Conservation (phyloP, 768 basidiomycete species). For the Postia placenta region DNA sequence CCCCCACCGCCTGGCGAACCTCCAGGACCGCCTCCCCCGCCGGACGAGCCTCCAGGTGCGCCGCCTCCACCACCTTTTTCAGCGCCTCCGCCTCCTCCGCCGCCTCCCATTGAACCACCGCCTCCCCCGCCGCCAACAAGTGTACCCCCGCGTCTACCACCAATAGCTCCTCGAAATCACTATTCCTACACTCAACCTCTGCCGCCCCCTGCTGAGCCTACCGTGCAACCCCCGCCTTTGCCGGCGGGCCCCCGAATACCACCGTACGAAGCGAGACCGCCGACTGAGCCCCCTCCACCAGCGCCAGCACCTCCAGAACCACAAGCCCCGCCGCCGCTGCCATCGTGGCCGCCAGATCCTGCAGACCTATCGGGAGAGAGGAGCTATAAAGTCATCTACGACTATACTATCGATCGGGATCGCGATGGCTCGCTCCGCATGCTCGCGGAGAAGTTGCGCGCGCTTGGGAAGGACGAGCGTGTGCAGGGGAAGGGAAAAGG, state of each 20-base stretch:
- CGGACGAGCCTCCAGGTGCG: slow-evolving; percentile 16
- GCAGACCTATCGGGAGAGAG: slow-evolving; percentile 42
- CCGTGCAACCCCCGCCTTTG: slow-evolving; percentile 34
- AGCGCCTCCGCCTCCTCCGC: slow-evolving; percentile 19
- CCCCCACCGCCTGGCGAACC: slow-evolving; percentile 19
- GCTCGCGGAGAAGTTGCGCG: slow-evolving; percentile 37
- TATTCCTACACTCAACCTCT: slow-evolving; percentile 20
- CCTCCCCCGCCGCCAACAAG: slow-evolving; percentile 18
- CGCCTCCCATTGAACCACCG: slow-evolving; percentile 13
- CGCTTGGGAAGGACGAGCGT: slow-evolving; percentile 26
- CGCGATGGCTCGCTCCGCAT: slow-evolving; percentile 32
- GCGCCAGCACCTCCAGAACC: slow-evolving; percentile 20
- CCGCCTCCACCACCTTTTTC: slow-evolving; percentile 20
- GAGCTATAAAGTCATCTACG: slow-evolving; percentile 58
- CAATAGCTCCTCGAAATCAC: slow-evolving; percentile 12
- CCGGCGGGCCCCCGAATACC: slow-evolving; percentile 22
- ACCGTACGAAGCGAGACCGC: slow-evolving; percentile 23
- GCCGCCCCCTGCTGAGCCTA: slow-evolving; percentile 24
- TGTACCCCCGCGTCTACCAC: slow-evolving; percentile 16
- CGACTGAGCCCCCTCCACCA: slow-evolving; percentile 8
- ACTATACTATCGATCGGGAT: slow-evolving; percentile 47
- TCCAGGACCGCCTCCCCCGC: slow-evolving; percentile 16
- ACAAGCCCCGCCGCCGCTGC: slow-evolving; percentile 31
- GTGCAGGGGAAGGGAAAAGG: slow-evolving; percentile 62
- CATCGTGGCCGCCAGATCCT: slow-evolving; percentile 51